These are phyloP conservation scores for Pseudozyma sp. DNA, from an alignment of 1,284 basidiomycete genomes.

Conservation along the genomic window DNA sequence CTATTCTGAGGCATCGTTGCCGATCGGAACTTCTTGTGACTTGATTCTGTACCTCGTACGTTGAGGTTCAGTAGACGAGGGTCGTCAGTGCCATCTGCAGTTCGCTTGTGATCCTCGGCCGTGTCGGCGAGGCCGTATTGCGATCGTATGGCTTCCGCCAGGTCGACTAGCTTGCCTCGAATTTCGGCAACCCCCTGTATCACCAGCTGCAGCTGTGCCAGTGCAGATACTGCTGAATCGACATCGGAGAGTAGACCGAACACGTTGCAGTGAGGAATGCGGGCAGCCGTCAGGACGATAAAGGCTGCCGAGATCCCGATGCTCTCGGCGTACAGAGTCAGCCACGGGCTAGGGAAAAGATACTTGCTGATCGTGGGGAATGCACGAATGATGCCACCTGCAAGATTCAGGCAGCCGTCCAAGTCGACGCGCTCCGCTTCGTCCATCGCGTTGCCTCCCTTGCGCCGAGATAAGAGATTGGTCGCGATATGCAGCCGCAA, in stretches of 20 bases:
- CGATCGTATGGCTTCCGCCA: neutral
- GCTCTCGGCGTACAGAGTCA: slow-evolving; percentile 6
- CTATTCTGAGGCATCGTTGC: slow-evolving; percentile 12
- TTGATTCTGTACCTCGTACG: neutral
- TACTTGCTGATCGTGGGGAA: neutral
- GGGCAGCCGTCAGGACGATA: neutral
- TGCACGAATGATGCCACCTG: neutral
- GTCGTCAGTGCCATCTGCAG: neutral
- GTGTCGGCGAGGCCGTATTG: neutral
- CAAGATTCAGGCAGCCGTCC: slow-evolving; percentile 2
- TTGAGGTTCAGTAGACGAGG: no score
- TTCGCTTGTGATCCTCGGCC: neutral
- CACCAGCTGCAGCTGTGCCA: slow-evolving; percentile 1
- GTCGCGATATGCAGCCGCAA: slow-evolving; percentile 12
- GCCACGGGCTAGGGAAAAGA: slow-evolving; percentile 8
- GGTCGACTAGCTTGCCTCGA: neutral
- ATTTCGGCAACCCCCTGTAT: neutral
- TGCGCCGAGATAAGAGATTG: neutral
- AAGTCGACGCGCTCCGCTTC: neutral
- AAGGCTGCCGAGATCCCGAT: slow-evolving; percentile 11
- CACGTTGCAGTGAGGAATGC: neutral
- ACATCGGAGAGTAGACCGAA: slow-evolving; percentile 1
- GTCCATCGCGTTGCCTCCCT: neutral
- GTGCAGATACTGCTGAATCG: slow-evolving; percentile 1
- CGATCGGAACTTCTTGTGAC: slow-evolving; percentile 14